Base-by-base conservation (phyloP, 2,329 filamentous ascomycete genomes). In the Boeremia exigua region DNA sequence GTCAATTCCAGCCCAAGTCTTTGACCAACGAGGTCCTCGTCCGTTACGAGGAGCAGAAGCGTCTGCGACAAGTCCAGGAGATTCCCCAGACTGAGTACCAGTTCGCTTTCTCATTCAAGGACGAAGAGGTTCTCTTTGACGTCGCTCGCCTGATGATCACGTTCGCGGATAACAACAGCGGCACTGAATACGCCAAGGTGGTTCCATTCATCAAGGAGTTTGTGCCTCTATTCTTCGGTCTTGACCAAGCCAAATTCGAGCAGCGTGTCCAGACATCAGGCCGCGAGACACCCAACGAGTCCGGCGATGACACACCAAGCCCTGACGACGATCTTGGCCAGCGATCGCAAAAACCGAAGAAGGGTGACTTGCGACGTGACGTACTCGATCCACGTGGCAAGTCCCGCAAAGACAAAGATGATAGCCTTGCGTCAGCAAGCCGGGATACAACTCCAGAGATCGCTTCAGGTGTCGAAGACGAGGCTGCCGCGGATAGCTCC, bases 21-120 rank as follows among this genome's bases (percentile, higher is more conserved):
- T 86, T 99, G 10, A 88, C 95, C 30, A 90, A 92, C 66, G 88
- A 95, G 56, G 93, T 98, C 71, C 92, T 95, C 76, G 92, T 91
- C 45, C 96, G 92, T 74, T 90, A 94, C 65, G 93, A 98, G 73
- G 93, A 97, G 76, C 90, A 94, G 72, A 88, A 90, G 69, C 90
- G 90, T 47, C 81, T 88, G 64, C 86, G 88, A 58, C 84, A 83
- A 61, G 82, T 86, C 43, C 80, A 82, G 43, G 75, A 83, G 71
- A 81, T 81, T 63, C 85, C 84, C 56, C 81, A 85, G 6, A 82
- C 86, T 14, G 86, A 84, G 42, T 85, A 89, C 70, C 94, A 96
- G 74, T 90, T 92, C 72, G 81, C 86, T 39, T 94, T 89, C 78
- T 81, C 83, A 15, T 92, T 97, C 66, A 79, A 83, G 28, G 82